These are phyloP conservation scores for Postia placenta DNA, from an alignment of 768 basidiomycete genomes.

Conservation along the genomic window DNA sequence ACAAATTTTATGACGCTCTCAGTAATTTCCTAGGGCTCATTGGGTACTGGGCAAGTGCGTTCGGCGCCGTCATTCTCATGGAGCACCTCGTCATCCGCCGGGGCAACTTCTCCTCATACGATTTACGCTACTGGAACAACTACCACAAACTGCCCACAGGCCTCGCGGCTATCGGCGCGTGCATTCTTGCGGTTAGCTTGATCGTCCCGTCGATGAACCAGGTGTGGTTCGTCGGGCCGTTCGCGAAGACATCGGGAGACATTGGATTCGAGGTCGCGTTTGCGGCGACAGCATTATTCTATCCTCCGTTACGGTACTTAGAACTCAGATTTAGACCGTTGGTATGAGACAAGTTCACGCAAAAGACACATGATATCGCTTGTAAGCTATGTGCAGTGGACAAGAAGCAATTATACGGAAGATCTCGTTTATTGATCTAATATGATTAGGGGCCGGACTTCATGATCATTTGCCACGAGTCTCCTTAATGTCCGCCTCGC, in stretches of 20 bases:
- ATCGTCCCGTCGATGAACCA: slow-evolving; percentile 67
- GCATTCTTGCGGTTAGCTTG: slow-evolving; percentile 45
- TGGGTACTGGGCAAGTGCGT: slow-evolving; percentile 40
- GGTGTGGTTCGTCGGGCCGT: slow-evolving; percentile 64
- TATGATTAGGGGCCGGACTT: background rate
- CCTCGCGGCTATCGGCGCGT: slow-evolving; percentile 50
- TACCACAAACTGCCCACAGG: slow-evolving; percentile 53
- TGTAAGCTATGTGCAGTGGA: background rate
- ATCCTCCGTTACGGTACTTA: slow-evolving; percentile 43
- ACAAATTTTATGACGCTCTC: slow-evolving; percentile 56
- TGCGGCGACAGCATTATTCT: slow-evolving; percentile 38
- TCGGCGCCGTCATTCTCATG: slow-evolving; percentile 49
- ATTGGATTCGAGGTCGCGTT: slow-evolving; percentile 66
- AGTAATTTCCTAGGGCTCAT: slow-evolving; percentile 65
- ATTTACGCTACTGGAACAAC: slow-evolving; percentile 48
- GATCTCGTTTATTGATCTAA: background rate
- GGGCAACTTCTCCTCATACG: slow-evolving; percentile 42
- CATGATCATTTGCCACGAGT: background rate
- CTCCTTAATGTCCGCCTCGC: background rate
- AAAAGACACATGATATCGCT: background rate
- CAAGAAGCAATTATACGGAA: background rate
- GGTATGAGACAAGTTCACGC: slow-evolving; percentile 7
- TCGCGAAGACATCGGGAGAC: slow-evolving; percentile 59
- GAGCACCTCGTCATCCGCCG: slow-evolving; percentile 66
- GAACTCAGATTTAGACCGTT: slow-evolving; percentile 24